Evolutionary conservation across 352 stramenopile genomes (phyloP).

Genomic region (Plasmopara muralis): DNA sequence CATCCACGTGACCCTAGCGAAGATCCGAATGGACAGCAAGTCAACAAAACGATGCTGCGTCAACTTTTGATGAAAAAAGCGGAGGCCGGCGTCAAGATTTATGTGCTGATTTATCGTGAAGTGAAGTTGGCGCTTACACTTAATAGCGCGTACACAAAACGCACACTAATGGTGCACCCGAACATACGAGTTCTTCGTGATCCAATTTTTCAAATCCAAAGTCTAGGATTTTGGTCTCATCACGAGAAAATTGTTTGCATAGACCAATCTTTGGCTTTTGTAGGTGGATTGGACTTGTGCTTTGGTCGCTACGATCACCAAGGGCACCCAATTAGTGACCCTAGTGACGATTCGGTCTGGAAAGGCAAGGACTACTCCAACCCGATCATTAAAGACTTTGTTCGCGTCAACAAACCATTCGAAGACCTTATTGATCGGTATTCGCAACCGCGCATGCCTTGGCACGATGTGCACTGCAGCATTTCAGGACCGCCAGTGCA

Average conservation of each 20-base stretch:
- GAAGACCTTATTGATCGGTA: conserved; percentile 78
- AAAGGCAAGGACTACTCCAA: conserved; percentile 86
- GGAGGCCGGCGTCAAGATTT: conserved; percentile 79
- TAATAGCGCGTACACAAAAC: conserved; percentile 83
- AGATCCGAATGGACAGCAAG: conserved; percentile 25
- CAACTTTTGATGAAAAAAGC: conserved; percentile 78
- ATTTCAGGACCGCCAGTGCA: conserved; percentile 72
- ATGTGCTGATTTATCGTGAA: conserved; percentile 89
- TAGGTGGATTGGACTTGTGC: conserved; percentile 82
- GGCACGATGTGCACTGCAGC: conserved; percentile 85
- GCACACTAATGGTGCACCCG: conserved; percentile 62
- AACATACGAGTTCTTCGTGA: conserved; percentile 89
- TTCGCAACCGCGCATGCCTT: conserved; percentile 80
- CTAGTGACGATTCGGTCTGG: conserved; percentile 58
- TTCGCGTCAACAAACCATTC: conserved; percentile 77
- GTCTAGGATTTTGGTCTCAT: conserved; percentile 88
- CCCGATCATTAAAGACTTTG: conserved; percentile 86
- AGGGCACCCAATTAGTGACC: conserved; percentile 67
- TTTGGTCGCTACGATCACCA: conserved; percentile 86
- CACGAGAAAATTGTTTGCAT: conserved; percentile 92
- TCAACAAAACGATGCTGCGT: conserved; percentile 67
- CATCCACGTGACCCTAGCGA: conserved; percentile 21
- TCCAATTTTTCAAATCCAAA: conserved; percentile 87
- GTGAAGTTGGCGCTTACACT: conserved; percentile 84
- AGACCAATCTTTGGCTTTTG: conserved; percentile 79